Evolutionary conservation across 805 yeast species (phyloP), one percentile per base, ranked within the genome.

Genomic region (Wickerhamiella shivajii): DNA sequence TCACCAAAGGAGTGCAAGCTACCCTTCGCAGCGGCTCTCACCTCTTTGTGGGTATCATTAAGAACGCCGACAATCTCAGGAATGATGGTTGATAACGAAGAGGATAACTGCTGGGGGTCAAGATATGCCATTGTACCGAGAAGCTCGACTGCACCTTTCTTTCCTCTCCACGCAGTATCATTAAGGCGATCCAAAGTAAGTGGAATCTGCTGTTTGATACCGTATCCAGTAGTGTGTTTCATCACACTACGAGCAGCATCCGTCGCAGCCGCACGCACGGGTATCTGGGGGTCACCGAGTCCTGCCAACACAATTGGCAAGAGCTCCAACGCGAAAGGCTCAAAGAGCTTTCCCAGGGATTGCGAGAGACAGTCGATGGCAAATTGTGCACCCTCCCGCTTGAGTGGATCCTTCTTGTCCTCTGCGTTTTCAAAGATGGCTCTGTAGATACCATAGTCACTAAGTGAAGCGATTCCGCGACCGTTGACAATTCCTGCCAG

Each of bases 61-160:
- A 90, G 63, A 17, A 85, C 94, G 42, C 90, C 85, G 37, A 87
- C 98, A 57, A 90, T 84, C 51, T 87, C 93, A 2, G 99, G 99
- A 40, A 90, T 81, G 59, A 90, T 87, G 0, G 74, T 72, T 0
- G 95, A 78, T 45, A 90, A 63, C 0, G 95, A 83, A 0, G 85
- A 69, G 2, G 96, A 83, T 44, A 90, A 64, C 52, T 90, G 98
- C 2, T 90, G 67, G 3, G 98, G 98, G 49, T 87, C 95, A 41
- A 90, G 65, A 53, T 84, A 90, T 1, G 98, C 98, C 98, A 90
- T 90, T 16, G 94, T 74, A 56, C 99, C 99, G 29, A 90, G 67
- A 33, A 90, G 60, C 53, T 90, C 97, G 13, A 90, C 97, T 5
- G 97, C 80, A 3, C 97, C 98, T 58, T 84, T 81, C 60, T 90